Evolutionary conservation across 805 yeast genomes (phyloP).

Genomic region (Candida succiphila): DNA sequence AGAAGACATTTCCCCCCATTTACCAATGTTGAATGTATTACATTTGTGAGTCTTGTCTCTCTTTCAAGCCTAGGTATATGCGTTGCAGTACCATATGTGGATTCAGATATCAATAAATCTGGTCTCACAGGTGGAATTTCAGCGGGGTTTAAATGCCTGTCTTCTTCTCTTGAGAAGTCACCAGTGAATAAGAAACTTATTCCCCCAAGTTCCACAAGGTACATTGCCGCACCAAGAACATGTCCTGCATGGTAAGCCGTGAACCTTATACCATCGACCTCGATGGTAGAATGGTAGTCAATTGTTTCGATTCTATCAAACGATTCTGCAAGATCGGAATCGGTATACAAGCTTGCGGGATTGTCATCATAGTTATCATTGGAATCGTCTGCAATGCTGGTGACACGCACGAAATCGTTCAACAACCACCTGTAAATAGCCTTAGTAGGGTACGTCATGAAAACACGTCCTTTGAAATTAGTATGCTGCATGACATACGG

Average conservation of each 20-base stretch:
- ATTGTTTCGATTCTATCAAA: conserved; percentile 88
- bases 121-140: conserved; percentile 86
- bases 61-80: conserved; percentile 85
- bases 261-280: conserved; percentile 87
- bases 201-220: conserved; percentile 89
- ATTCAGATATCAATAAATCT: conserved; percentile 85
- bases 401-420: conserved; percentile 89
- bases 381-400: conserved; percentile 43
- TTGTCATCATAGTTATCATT: conserved; percentile 33
- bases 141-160: conserved; percentile 90
- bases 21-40: conserved; percentile 72
- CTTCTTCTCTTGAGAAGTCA: conserved; percentile 92
- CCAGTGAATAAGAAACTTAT: conserved; percentile 86
- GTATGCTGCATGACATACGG: conserved; percentile 99
- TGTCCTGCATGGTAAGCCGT: conserved; percentile 99
- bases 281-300: conserved; percentile 92
- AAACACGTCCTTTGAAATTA: conserved; percentile 86
- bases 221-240: conserved; percentile 98
- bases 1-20: conserved; percentile 88
- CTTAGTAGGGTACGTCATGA: conserved; percentile 98
- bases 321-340: conserved; percentile 80
- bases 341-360: conserved; percentile 54
- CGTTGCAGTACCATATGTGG: conserved; percentile 96
- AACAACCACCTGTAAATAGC: conserved; percentile 95
- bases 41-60: conserved; percentile 69